Evolutionary conservation across 768 basidiomycete species (phyloP).

Genomic region (Tricholoma furcatifolium): DNA sequence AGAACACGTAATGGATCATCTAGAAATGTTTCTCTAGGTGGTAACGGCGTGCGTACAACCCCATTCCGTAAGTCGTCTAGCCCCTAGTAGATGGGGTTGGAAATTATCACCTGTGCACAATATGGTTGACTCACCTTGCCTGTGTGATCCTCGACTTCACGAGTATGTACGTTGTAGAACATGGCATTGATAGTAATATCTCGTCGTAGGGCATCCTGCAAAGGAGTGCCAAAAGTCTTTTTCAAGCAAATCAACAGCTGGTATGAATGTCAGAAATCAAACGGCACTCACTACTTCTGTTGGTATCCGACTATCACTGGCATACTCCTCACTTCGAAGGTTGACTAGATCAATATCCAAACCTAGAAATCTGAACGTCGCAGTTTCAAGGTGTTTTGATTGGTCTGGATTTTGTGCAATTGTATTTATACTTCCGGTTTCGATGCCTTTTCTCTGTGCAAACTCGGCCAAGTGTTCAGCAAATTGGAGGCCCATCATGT

Average conservation of each 20-base stretch:
- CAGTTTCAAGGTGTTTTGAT: constrained; percentile 97
- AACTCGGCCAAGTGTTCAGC: constrained; percentile 76
- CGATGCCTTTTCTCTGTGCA: constrained; percentile 47
- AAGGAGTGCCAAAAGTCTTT: constrained; percentile 88
- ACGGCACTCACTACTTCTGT: constrained; percentile 66
- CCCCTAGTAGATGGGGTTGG: constrained; percentile 47
- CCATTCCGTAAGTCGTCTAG: constrained; percentile 79
- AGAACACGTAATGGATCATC: constrained; percentile 96
- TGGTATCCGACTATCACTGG: constrained; percentile 85
- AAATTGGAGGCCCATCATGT: constrained; percentile 90
- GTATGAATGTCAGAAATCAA: not conserved
- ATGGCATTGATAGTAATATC: constrained; percentile 95
- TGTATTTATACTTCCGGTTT: constrained; percentile 65
- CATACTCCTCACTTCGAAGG: constrained; percentile 89
- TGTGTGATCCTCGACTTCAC: constrained; percentile 84
- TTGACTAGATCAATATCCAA: constrained; percentile 93
- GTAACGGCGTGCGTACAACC: constrained; percentile 83
- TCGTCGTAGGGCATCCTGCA: constrained; percentile 86
- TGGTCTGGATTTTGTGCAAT: constrained; percentile 95
- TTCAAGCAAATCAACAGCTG: not conserved
- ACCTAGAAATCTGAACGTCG: constrained; percentile 76
- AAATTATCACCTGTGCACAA: constrained; percentile 8
- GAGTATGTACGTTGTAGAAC: constrained; percentile 93
- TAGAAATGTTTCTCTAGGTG: constrained; percentile 83
- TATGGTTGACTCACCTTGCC: constrained; percentile 49